Evolutionary conservation across 179 eudicot species (phyloP).

Genomic region (Spergularia azorica): DNA sequence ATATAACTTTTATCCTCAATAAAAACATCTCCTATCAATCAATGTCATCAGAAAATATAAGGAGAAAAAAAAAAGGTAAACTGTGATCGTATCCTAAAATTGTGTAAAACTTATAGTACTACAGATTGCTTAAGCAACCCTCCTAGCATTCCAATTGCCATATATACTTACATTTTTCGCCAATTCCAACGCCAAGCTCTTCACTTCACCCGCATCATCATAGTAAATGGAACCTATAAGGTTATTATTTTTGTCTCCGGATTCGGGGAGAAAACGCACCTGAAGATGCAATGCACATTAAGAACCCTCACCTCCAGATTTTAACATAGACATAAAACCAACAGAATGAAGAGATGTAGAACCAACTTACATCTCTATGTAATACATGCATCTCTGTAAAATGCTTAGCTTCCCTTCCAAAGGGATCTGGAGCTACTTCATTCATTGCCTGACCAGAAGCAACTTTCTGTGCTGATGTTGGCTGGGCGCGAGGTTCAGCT

Average conservation of each 20-base stretch:
- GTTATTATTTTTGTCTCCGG: constrained; percentile 76
- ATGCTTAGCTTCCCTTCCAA: constrained; percentile 94
- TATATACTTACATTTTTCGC: constrained; percentile 61
- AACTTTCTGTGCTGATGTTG: constrained; percentile 86
- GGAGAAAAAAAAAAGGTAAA: neutral
- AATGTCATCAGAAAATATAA: too few relatives aligned
- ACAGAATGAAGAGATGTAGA: constrained; percentile 1
- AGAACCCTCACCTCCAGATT: constrained; percentile 17
- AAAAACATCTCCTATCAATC: neutral
- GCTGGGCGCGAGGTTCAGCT: constrained; percentile 52
- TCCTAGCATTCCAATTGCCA: neutral
- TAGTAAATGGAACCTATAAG: constrained; percentile 88
- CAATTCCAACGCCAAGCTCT: constrained; percentile 85
- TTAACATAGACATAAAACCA: constrained; percentile 13
- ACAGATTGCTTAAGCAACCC: neutral
- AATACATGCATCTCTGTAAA: constrained; percentile 88
- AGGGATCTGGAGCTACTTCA: constrained; percentile 77
- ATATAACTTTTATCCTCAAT: neutral
- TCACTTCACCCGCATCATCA: constrained; percentile 80
- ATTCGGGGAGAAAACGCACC: constrained; percentile 92
- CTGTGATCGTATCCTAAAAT: too few relatives aligned
- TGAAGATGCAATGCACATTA: constrained; percentile 30
- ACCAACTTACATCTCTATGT: constrained; percentile 79
- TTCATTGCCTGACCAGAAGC: constrained; percentile 51
- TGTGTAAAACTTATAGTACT: neutral